Conservation (phyloP, 2,329 filamentous ascomycete species). For the Nemania sp. region DNA sequence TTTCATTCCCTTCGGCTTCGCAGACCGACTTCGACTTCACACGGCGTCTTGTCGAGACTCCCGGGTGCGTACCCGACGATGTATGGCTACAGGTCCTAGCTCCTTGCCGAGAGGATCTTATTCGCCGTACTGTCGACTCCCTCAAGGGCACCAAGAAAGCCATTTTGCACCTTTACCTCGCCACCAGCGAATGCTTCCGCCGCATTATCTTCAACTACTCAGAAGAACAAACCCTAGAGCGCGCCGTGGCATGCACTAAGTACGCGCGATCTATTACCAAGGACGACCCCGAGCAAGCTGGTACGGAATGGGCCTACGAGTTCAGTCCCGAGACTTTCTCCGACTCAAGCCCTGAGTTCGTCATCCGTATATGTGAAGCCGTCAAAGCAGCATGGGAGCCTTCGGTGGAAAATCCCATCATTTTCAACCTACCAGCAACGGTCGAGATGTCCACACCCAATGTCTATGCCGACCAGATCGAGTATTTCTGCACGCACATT, state of each 20-base stretch:
- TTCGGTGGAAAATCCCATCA: conserved; percentile 54
- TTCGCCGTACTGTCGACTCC: conserved; percentile 84
- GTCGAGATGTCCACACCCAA: conserved; percentile 96
- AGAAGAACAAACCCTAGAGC: conserved; percentile 76
- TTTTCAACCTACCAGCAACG: conserved; percentile 96
- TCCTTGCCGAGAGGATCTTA: conserved; percentile 91
- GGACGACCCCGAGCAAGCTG: conserved; percentile 61
- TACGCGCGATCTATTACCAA: conserved; percentile 90
- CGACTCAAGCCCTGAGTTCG: conserved; percentile 82
- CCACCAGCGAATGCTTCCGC: conserved; percentile 93
- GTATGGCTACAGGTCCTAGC: conserved; percentile 91
- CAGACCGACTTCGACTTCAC: conserved; percentile 98
- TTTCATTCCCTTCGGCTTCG: conserved; percentile 91
- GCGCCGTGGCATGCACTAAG: conserved; percentile 83
- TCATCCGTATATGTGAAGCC: conserved; percentile 73
- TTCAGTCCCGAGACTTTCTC: conserved; percentile 89
- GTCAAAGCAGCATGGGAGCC: conserved; percentile 83
- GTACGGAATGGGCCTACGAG: conserved; percentile 74
- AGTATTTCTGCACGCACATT: conserved; percentile 90
- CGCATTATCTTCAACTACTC: conserved; percentile 86
- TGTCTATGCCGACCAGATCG: conserved; percentile 93
- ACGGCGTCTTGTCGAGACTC: conserved; percentile 80
- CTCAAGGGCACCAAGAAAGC: conserved; percentile 83
- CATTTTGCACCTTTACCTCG: conserved; percentile 92
- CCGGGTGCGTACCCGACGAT: conserved; percentile 83